phyloP scores from a whole-genome alignment of 169 alveolate species.

The Blepharisma undulans region DNA sequence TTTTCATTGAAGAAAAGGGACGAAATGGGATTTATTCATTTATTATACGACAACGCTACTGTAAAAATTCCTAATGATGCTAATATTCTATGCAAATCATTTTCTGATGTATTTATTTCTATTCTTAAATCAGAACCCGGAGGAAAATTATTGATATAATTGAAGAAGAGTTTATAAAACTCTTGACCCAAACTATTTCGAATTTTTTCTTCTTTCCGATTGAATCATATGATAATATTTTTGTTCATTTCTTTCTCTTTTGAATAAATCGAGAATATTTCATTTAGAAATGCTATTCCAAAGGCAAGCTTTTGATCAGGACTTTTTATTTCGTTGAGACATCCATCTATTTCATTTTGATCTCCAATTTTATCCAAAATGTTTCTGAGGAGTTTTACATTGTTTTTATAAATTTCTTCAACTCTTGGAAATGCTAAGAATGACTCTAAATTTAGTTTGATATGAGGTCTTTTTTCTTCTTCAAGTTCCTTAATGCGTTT shows the following conservation, averaged over 20 bases:
- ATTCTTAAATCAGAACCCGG: not conserved
- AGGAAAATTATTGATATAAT: not conserved
- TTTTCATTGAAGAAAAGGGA: not conserved
- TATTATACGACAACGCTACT: not conserved
- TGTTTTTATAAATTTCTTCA: not conserved
- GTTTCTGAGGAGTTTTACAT: not conserved
- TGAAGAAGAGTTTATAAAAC: not conserved
- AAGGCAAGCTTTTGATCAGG: not conserved
- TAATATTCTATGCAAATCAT: not conserved
- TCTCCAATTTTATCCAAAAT: not conserved
- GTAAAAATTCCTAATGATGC: not conserved
- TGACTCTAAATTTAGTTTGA: not conserved
- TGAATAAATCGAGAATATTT: not conserved
- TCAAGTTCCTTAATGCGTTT: not conserved
- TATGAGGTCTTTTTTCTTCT: not conserved
- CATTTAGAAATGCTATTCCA: not conserved
- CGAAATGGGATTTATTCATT: not conserved
- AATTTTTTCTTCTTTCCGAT: not conserved
- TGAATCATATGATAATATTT: not conserved
- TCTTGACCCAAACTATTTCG: not conserved
- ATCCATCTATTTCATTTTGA: not conserved
- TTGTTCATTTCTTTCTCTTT: not conserved
- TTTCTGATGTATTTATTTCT: not conserved
- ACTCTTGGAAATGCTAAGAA: not conserved
- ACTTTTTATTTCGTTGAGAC: not conserved